Base-by-base conservation (phyloP, 2,329 filamentous ascomycete genomes). In the Botrytis tulipae region DNA sequence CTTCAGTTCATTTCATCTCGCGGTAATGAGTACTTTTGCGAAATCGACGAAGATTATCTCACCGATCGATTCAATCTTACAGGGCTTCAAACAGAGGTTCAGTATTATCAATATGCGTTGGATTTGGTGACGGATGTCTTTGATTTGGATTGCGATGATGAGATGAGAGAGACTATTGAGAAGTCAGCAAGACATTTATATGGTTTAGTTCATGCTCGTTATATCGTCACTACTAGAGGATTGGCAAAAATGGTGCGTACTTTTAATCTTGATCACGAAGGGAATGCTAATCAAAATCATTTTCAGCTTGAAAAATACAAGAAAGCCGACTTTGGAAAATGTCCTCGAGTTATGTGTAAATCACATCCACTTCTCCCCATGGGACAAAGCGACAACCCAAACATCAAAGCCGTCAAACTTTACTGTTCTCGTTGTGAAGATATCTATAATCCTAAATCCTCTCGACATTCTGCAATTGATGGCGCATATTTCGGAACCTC, bases 11-110 rank as follows among this genome's bases (percentile, higher is more conserved):
- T 98, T 80, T 98, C 95, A 7, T 97, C 95, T 9, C 90, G 96
- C 73, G 96, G 96, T 77, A 98, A 99, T 84, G 96, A 99, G 83
- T 99, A 99, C 84, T 99, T 98, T 81, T 99, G 96, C 88, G 96
- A 99, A 82, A 98, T 99, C 80, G 96, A 99, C 83, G 96, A 99
- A 83, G 96, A 99, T 80, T 99, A 99, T 83, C 88, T 99, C 65
- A 98, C 95, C 70, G 96, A 99, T 83, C 91, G 96, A 69, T 99
- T 99, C 88, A 99, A 99, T 84, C 87, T 99, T 75, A 99, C 96
- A 0, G 96, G 96, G 54, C 89, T 99, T 69, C 98, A 98, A 84
- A 95, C 94, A 51, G 96, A 99, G 82, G 96, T 99, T 22, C 93
- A 97, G 81, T 98, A 98, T 86, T 99, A 99, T 81, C 96, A 99